phyloP scores from a whole-genome alignment of 768 basidiomycete species.

The Tulasnella sp. region DNA sequence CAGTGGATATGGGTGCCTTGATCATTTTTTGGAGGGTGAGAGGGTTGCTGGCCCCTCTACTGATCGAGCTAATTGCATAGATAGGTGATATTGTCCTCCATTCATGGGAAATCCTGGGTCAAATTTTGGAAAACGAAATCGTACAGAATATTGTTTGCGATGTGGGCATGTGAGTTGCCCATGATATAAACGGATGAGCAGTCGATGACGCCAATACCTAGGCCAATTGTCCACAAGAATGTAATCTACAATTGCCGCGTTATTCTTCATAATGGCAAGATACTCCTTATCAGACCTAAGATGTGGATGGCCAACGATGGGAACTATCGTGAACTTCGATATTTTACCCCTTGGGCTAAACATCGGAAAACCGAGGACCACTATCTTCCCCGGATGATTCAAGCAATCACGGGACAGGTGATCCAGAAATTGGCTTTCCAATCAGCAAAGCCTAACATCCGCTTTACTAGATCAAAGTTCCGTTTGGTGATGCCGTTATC shows the following conservation, averaged over 20 bases:
- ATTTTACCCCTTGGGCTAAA: conserved; percentile 93
- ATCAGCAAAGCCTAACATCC: background rate
- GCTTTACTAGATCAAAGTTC: conserved; percentile 58
- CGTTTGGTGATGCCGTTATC: conserved; percentile 90
- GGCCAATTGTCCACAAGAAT: conserved; percentile 97
- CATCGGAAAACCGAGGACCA: conserved; percentile 84
- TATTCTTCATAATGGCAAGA: conserved; percentile 72
- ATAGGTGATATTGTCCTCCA: conserved; percentile 93
- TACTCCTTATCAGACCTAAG: conserved; percentile 91
- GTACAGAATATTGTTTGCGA: conserved; percentile 85
- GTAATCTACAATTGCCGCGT: conserved; percentile 95
- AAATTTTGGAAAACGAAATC: conserved; percentile 68
- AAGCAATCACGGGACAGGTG: conserved; percentile 80
- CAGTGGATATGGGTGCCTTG: conserved; percentile 93
- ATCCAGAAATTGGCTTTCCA: conserved; percentile 14
- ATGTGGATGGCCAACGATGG: conserved; percentile 99
- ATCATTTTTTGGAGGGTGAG: conserved; percentile 91
- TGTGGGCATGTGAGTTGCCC: conserved; percentile 69
- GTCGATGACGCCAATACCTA: conserved; percentile 24
- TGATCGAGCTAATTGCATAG: background rate
- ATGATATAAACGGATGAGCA: background rate
- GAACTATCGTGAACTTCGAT: conserved; percentile 77
- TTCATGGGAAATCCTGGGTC: conserved; percentile 95
- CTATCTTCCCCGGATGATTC: conserved; percentile 79
- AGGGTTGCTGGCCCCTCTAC: background rate